Evolutionary conservation across 805 yeast species (phyloP), one percentile per base, ranked within the genome.

Genomic region (Groenewaldozyma tartarivorans): DNA sequence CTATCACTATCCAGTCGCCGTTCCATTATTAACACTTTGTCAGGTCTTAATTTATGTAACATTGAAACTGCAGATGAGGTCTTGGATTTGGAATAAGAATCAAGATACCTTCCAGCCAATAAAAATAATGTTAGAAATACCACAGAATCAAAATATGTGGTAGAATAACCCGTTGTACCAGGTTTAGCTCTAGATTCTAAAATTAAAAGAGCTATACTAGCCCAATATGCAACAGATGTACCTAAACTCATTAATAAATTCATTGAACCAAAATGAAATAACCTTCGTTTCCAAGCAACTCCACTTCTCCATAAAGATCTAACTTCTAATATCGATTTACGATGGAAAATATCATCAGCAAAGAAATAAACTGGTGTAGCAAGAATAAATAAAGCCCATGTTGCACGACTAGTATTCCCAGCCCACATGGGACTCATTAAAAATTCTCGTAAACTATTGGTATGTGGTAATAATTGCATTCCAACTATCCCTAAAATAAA

Each of bases 221-320:
- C 73, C 56, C 79, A 68, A 54, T 81, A 82, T 1, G 90, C 75
- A 18, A 82, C 76, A 0, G 81, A 61, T 0, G 90, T 82, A 7
- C 92, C 92, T 36, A 81, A 58, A 38, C 75, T 69, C 79, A 82
- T 77, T 48, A 82, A 67, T 47, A 81, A 56, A 53, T 73, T 81
- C 90, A 82, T 82, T 2, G 87, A 79, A 2, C 94, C 94, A 57
- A 82, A 82, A 50, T 71, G 70, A 47, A 81, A 70, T 13, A 81
- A 46, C 32, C 87, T 62, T 47, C 74, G 68, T 18, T 54, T 62
- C 69, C 77, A 74, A 1, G 77, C 61, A 35, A 73, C 77, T 29
- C 71, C 71, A 33, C 67, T 64, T 13, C 62, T 54, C 83, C 85
- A 81, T 22, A 81, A 55, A 2, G 75, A 63, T 41, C 65, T 53